These are phyloP conservation scores for Kodamaea arcana DNA, from an alignment of 1,139 yeast genomes.

Conservation along the genomic window DNA sequence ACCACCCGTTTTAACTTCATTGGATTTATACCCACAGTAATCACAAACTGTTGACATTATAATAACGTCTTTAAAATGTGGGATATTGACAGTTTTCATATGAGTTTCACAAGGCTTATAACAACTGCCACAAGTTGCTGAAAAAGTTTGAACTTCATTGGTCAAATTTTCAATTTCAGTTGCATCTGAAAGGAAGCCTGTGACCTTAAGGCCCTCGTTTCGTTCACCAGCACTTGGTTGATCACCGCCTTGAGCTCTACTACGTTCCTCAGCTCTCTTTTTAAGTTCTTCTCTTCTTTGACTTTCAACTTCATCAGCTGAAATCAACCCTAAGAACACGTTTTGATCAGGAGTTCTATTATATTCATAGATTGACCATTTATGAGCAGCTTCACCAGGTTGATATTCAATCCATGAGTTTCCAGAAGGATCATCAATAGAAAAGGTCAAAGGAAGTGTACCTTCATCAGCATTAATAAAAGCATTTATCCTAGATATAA, in stretches of 20 bases:
- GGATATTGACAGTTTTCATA: conserved; percentile 95
- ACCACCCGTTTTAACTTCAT: conserved; percentile 98
- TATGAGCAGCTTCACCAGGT: conserved; percentile 86
- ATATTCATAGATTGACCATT: conserved; percentile 86
- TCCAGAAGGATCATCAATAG: conserved; percentile 92
- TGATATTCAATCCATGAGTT: conserved; percentile 92
- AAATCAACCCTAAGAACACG: conserved; percentile 77
- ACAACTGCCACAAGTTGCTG: conserved; percentile 91
- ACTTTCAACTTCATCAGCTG: conserved; percentile 70
- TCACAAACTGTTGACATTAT: conserved; percentile 95
- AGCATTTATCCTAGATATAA: conserved; percentile 56
- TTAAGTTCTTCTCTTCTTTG: conserved; percentile 41
- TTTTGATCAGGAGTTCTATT: conserved; percentile 86
- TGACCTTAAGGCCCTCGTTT: conserved; percentile 24
- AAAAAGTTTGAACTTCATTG: conserved; percentile 89
- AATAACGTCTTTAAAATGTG: conserved; percentile 96
- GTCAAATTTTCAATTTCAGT: conserved; percentile 80
- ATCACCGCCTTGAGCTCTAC: not conserved
- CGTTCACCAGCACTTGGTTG: conserved; percentile 17
- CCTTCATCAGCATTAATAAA: conserved; percentile 62
- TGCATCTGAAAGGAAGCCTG: conserved; percentile 61
- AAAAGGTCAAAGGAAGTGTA: conserved; percentile 73
- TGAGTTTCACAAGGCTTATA: conserved; percentile 79
- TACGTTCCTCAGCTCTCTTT: conserved; percentile 20
- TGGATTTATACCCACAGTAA: conserved; percentile 91